These are phyloP conservation scores for Emericellopsis cladophorae DNA, from an alignment of 2,329 filamentous ascomycete genomes.

Conservation along the genomic window DNA sequence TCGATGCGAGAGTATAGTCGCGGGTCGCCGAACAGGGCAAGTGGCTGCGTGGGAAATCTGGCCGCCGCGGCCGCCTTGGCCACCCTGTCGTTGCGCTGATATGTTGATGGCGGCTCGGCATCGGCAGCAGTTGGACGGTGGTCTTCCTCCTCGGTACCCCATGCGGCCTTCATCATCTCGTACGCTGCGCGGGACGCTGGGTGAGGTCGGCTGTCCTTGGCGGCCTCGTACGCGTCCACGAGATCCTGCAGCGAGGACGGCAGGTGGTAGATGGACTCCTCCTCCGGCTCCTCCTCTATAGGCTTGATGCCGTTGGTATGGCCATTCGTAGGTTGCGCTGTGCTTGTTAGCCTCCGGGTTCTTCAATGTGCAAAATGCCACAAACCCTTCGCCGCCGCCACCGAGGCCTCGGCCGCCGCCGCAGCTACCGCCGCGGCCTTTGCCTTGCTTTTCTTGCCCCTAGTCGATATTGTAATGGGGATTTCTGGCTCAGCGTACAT, in stretches of 20 bases:
- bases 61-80: slow-evolving; percentile 60
- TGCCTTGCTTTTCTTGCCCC: slow-evolving; percentile 26
- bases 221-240: slow-evolving; percentile 78
- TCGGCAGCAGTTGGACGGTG: slow-evolving; percentile 56
- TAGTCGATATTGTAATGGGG: slow-evolving; percentile 13
- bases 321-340: slow-evolving; percentile 31
- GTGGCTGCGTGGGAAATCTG: slow-evolving; percentile 86
- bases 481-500: slow-evolving; percentile 2
- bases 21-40: slow-evolving; percentile 84
- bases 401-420: slow-evolving; percentile 25
- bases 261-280: slow-evolving; percentile 86
- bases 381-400: slow-evolving; percentile 29
- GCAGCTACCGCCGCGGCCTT: slow-evolving; percentile 17
- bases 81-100: slow-evolving; percentile 63
- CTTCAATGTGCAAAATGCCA: slow-evolving; percentile 1
- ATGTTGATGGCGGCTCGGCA: slow-evolving; percentile 69
- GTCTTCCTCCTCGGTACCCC: slow-evolving; percentile 38
- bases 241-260: slow-evolving; percentile 82
- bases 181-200: slow-evolving; percentile 54
- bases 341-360: neutral
- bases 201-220: slow-evolving; percentile 55
- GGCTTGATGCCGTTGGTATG: slow-evolving; percentile 37
- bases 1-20: slow-evolving; percentile 81
- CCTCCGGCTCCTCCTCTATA: slow-evolving; percentile 30
- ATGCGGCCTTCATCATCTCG: slow-evolving; percentile 64